Base-by-base conservation (phyloP, 2,329 filamentous ascomycete genomes). In the Thelonectria discophora region DNA sequence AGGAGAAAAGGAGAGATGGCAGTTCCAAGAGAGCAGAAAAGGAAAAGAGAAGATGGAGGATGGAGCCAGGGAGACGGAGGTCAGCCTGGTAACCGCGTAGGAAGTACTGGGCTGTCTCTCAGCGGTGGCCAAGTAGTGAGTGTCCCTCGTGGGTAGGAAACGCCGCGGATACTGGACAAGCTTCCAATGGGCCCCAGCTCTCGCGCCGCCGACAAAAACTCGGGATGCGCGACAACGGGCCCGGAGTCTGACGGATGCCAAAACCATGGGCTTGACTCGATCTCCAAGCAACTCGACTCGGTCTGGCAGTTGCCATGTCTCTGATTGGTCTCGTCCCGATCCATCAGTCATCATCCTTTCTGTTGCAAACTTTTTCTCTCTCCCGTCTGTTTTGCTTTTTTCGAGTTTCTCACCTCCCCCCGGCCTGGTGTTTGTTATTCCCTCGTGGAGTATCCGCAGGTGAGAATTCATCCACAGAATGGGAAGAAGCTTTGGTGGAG, bases 121-220 rank as follows among this genome's bases (percentile, higher is more conserved):
- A n/a, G n/a, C n/a, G n/a, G n/a, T n/a, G n/a, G n/a, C n/a, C n/a
- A n/a, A n/a, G n/a, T n/a, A n/a, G n/a, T n/a, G n/a, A 69, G 55
- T 68, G 61, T 39, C 46, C 58, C 58, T 60, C 58, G 58, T 60
- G 52, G 58, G 58, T 60, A 55, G 46, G 46, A 51, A 50, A 52
- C 52, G 52, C 52, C 34, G 40, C 52, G 46, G 52, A 47, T 60
- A 60, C 52, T 55, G 45, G 55, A 55, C 30, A 24, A 47, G 24
- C 48, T 58, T 40, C 48, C 17, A 34, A 40, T 21, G 49, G 43
- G 52, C 3, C 32, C 12, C 12, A 11, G 32, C 3, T 11, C 32
- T 11, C 32, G 13, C 50, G 10, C 24, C 37, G 59, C 68, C 69
- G 69, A 70, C 69, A 70, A 72, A 72, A 68, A 65, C 67, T 72